A percentile compares a stretch with the other conserved stretches of the same genome.
Evolutionary conservation across 2,329 filamentous ascomycete species (phyloP).

Genomic region (Teratosphaeria gauchensis): DNA sequence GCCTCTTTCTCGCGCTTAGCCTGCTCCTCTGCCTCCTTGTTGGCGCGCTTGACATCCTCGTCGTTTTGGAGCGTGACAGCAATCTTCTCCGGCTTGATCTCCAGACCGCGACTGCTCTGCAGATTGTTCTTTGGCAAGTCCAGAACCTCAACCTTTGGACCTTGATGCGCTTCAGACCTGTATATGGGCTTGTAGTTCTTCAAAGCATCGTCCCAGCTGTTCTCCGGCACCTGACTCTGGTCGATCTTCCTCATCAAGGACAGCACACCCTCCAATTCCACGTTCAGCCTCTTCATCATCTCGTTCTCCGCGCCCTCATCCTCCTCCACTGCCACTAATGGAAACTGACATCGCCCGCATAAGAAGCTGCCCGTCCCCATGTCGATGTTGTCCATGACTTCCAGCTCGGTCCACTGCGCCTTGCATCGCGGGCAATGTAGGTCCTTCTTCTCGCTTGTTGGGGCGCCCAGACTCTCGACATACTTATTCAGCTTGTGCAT

Average conservation of each 20-base stretch:
- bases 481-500: conserved; percentile 80
- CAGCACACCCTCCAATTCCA: conserved; percentile 69
- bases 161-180: conserved; percentile 58
- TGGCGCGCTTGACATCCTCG: conserved; percentile 24
- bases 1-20: conserved; percentile 24
- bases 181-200: conserved; percentile 53
- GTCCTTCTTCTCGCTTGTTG: conserved; percentile 77
- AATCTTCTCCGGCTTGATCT: conserved; percentile 26
- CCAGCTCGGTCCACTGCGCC: conserved; percentile 79
- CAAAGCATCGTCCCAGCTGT: conserved; percentile 62
- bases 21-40: conserved; percentile 22
- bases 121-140: conserved; percentile 24
- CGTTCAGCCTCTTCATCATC: conserved; percentile 64
- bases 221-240: conserved; percentile 59
- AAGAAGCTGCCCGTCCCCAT: conserved; percentile 51
- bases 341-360: conserved; percentile 66
- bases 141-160: conserved; percentile 30
- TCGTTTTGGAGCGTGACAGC: conserved; percentile 26
- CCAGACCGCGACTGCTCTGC: conserved; percentile 24
- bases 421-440: conserved; percentile 76
- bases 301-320: conserved; percentile 51
- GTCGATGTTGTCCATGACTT: conserved; percentile 70
- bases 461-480: conserved; percentile 73
- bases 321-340: conserved; percentile 52
- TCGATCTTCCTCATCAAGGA: conserved; percentile 69